Conservation (phyloP, 208 protist species). For the Leishmania guyanensis region DNA sequence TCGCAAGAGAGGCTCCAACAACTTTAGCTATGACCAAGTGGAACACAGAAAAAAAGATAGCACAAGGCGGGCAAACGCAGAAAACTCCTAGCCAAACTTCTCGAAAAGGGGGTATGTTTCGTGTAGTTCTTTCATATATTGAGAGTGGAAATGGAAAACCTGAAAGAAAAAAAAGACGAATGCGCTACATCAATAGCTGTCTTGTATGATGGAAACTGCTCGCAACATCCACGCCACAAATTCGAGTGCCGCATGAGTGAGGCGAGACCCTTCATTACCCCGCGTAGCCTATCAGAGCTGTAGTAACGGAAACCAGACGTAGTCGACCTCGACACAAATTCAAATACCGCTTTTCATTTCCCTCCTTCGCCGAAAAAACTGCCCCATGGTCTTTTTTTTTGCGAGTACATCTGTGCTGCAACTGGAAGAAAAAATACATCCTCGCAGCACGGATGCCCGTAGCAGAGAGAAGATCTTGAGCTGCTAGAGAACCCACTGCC, state of each 20-base stretch:
- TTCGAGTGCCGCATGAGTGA: background rate
- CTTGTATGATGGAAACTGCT: background rate
- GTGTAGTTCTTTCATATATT: background rate
- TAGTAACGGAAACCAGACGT: background rate
- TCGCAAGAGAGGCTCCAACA: background rate
- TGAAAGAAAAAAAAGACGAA: background rate
- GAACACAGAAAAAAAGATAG: background rate
- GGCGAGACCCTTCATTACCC: background rate
- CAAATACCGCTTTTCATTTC: background rate
- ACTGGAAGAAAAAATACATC: background rate
- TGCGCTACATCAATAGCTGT: background rate
- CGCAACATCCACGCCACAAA: background rate
- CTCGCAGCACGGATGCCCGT: background rate
- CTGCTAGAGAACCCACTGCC: background rate
- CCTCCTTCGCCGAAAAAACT: background rate
- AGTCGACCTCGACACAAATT: background rate
- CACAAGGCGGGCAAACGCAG: conserved; percentile 5
- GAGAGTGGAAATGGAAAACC: background rate
- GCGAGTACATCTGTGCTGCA: conserved; percentile 1
- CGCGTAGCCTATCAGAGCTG: background rate
- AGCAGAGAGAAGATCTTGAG: background rate
- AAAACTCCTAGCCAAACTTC: background rate
- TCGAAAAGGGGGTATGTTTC: background rate
- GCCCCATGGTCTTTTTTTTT: background rate
- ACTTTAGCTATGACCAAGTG: background rate